Percentiles rank a stretch among this genome's conserved stretches.
phyloP scores from a whole-genome alignment of 148 eudicot genomes.

The Amaranthus cruentus region DNA sequence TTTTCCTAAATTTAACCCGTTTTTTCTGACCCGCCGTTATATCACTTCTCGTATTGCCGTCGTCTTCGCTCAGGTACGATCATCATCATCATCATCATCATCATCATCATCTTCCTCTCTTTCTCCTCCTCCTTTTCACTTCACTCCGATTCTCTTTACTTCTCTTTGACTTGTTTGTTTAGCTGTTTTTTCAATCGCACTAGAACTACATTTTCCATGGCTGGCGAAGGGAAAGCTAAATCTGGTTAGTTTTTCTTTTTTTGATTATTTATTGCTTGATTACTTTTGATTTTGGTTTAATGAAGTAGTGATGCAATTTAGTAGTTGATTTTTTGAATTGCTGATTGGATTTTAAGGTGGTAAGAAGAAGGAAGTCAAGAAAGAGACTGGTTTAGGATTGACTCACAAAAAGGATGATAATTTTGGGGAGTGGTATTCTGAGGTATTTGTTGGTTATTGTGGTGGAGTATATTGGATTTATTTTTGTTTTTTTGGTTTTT shows the following conservation, averaged over 20 bases:
- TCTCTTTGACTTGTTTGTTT: not conserved
- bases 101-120: not conserved
- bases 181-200: slow-evolving; percentile 4
- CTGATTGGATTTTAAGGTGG: slow-evolving; percentile 29
- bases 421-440: slow-evolving; percentile 99
- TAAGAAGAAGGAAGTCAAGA: slow-evolving; percentile 91
- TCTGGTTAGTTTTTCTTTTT: not conserved
- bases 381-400: slow-evolving; percentile 90
- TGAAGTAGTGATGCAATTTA: not conserved
- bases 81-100: slow-evolving; percentile 1
- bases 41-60: not conserved
- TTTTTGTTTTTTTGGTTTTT: not conserved
- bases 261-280: not conserved
- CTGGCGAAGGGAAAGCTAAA: slow-evolving; percentile 11
- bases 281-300: not conserved
- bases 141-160: not conserved
- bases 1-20: not conserved
- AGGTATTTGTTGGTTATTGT: slow-evolving; percentile 39
- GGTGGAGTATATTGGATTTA: not conserved
- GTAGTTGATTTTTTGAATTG: not conserved
- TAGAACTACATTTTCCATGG: not conserved
- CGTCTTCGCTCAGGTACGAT: slow-evolving; percentile 1
- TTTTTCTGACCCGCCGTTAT: no score
- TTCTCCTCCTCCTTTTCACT: not conserved
- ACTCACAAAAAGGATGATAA: slow-evolving; percentile 79